These are phyloP conservation scores for Alternaria sp. DNA, from an alignment of 2,329 filamentous ascomycete genomes.

Conservation along the genomic window DNA sequence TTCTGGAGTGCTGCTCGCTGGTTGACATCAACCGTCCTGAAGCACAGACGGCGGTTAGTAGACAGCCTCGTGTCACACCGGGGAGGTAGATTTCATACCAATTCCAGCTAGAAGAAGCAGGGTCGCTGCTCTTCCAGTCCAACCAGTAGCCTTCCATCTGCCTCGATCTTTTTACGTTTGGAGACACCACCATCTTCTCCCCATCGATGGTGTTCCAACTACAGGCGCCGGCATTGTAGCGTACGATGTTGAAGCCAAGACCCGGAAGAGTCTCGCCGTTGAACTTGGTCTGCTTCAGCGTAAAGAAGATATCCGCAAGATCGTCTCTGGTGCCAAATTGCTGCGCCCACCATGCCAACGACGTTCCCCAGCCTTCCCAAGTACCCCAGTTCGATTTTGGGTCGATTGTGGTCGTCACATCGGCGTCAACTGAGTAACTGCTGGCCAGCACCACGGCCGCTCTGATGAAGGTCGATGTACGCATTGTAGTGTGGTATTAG, in stretches of 20 bases:
- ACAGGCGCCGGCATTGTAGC: constrained; percentile 14
- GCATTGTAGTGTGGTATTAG: not conserved
- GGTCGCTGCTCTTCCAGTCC: constrained; percentile 8
- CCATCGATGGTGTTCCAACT: constrained; percentile 10
- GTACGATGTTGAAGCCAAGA: constrained; percentile 10
- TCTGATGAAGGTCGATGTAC: not conserved
- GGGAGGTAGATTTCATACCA: not conserved
- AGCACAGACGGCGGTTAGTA: not conserved
- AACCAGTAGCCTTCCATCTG: constrained; percentile 15
- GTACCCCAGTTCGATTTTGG: constrained; percentile 11
- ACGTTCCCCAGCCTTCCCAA: constrained; percentile 15
- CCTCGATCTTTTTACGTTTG: constrained; percentile 10
- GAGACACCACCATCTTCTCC: constrained; percentile 6
- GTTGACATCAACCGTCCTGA: constrained; percentile 7
- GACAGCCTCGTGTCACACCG: not conserved
- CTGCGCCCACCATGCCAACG: constrained; percentile 14
- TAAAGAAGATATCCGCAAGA: constrained; percentile 12
- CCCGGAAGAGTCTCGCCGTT: constrained; percentile 7
- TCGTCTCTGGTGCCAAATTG: constrained; percentile 10
- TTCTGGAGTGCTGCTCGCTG: constrained; percentile 10
- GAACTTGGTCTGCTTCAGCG: constrained; percentile 3
- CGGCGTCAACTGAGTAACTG: constrained; percentile 3
- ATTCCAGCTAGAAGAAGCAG: constrained; percentile 5
- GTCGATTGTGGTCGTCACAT: constrained; percentile 6
- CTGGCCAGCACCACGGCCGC: constrained; percentile 3